Base-by-base conservation (phyloP, 2,329 filamentous ascomycete genomes). In the Aspergillus uvarum region DNA sequence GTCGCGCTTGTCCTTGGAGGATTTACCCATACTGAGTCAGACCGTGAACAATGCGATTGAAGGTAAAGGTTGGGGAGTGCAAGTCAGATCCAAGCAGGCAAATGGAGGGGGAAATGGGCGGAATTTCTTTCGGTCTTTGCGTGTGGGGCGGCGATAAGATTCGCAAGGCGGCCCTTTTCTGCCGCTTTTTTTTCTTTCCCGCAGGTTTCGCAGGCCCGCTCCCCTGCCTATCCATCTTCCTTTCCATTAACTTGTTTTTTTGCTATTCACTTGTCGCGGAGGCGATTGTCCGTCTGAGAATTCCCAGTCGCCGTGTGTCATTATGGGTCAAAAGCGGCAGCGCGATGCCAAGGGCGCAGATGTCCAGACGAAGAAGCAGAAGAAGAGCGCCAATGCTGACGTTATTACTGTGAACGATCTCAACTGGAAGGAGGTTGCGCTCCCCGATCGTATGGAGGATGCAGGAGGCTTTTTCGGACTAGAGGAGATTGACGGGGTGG, bases 1-100 rank as follows among this genome's bases (percentile, higher is more conserved):
- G 76, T 99, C 95, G 56, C 95, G 90, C 80, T 99, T 99, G 74
- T 99, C 95, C 78, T 99, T 99, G 51, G 94, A 98, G 1, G 95
- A 96, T 76, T 98, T 98, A 1, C 93, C 93, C 93, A 96, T 96
- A 16, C 42, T 64, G 44, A 38, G 2, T 12, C 11, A 35, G 38
- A 35, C 35, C 44, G 29, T 38, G 21, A n/a, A n/a, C 7, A 29
- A 47, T 42, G 55, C 19, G 48, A 47, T 38, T 47, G 58, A 62
- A 47, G 49, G 49, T 52, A 56, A 54, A 7, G 24, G 26, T 8
- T 11, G 35, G 51, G 24, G 44, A 5, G 42, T 35, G 24, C 11
- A 5, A 22, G 12, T 26, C 38, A 21, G 16, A 6, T 14, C 26
- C 22, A 29, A 29, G 32, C 32, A 35, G n/a, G n/a, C n/a, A n/a